Evolutionary conservation across 2,329 filamentous ascomycete species (phyloP), one percentile per base, ranked within the genome.

Genomic region (Aspergillus viridinutans): DNA sequence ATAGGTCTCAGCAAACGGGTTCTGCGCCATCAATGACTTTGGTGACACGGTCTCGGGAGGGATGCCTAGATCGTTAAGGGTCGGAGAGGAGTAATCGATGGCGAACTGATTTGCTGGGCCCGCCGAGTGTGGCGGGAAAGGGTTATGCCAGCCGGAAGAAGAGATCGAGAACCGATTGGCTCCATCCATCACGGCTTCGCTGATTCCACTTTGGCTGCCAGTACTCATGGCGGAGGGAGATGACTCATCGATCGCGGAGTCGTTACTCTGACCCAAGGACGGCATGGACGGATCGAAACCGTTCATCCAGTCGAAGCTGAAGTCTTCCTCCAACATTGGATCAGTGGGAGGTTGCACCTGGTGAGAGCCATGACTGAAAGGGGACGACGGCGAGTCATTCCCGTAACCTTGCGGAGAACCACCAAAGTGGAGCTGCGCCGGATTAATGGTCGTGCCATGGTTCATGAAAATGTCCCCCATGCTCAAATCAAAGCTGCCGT

Each of bases 201-300:
- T 95, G 50, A 73, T 73, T 10, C 73, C 73, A 72, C 90, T 93
- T 69, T 95, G 92, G 75, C 92, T 97, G 58, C 90, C 90, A 47
- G 90, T 96, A 78, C 93, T 97, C 73, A 97, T 93, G 49, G 92
- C 92, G 8, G 94, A 97, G 17, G 94, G 94, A 14, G 94, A 97
- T 10, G 94, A 97, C 58, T 90, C 92, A 67, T 96, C 93, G 54
- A 97, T 84, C 28, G 90, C 91, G 63, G 87, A 88, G 65, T 96
- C 92, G 67, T 88, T 89, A 55, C 80, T 77, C 56, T 83, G 84
- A 65, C 81, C 82, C 71, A 91, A 12, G 12, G 43, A 86, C 7
- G 84, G 84, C 80, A 93, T 85, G 49, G 89, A 85, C 67, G 88
- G 85, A 61, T 94, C 90, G 71, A 96, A 90, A 23, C 89, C 89